Evolutionary conservation across 2,329 filamentous ascomycete species (phyloP), one percentile per base, ranked within the genome.

Genomic region (Aspergillus sp.): DNA sequence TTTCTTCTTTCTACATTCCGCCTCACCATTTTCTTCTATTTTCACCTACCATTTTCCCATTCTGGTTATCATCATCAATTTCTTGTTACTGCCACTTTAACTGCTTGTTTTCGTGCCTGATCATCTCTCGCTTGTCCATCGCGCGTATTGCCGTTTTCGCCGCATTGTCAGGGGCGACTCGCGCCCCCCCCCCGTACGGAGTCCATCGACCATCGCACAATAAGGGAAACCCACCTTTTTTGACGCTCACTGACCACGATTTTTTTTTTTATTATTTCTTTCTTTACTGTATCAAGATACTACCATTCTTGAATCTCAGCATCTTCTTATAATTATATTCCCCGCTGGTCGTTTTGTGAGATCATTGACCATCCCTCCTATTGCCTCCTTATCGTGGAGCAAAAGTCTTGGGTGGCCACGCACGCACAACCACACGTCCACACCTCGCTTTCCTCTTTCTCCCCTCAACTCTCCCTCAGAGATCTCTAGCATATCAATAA

Each of bases 1-100:
- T 50, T 49, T 51, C 51, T 51, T 43, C 50, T n/a, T 27, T 13
- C 19, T 12, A 51, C 54, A 52, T 49, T 54, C 55, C 58, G 55
- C 53, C 52, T 51, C 20, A 22, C 20, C 51, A 51, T 44, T 49
- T 47, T 46, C 47, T 27, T 50, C 42, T 22, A 46, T 47, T 45
- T 17, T 25, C 33, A 27, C 42, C 43, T 44, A 44, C 23, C 42
- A 37, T 46, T 50, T 49, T 46, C 46, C 50, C 50, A 42, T 47
- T 51, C 49, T 49, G 45, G 44, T 50, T 48, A 49, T 47, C 44
- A 25, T 43, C 42, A 35, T 19, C 1, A 12, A 44, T 43, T 37
- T 54, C 30, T 45, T 44, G 45, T 47, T 25, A 52, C 42, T 41
- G 19, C 32, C 50, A 27, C 43, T 48, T 37, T 44, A 35, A 33